Evolutionary conservation across 805 yeast genomes (phyloP).

Genomic region (Wickerhamiella vanderwaltii): DNA sequence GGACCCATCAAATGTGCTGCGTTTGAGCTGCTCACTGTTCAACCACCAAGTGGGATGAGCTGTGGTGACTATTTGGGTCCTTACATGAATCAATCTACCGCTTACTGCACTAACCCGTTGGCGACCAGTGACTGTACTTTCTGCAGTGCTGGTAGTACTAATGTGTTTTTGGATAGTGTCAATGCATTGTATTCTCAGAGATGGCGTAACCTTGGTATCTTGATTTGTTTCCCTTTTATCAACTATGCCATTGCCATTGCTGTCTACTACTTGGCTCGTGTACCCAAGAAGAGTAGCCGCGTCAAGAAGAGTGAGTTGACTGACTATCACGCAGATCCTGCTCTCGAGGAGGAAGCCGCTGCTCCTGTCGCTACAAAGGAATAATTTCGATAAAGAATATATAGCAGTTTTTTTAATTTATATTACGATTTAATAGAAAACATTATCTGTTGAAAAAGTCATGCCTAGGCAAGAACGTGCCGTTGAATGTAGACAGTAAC

Average conservation of each 20-base stretch:
- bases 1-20: slow-evolving; percentile 38
- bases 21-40: slow-evolving; percentile 38
- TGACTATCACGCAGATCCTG: slow-evolving; percentile 9
- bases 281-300: slow-evolving; percentile 22
- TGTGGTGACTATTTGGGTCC: slow-evolving; percentile 44
- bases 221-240: slow-evolving; percentile 44
- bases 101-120: slow-evolving; percentile 45
- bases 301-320: slow-evolving; percentile 14
- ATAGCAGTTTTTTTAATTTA: background rate
- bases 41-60: slow-evolving; percentile 49
- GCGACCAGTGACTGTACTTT: slow-evolving; percentile 34
- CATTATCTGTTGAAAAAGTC: background rate
- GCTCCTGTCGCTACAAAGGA: background rate
- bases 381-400: background rate
- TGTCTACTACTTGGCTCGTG: slow-evolving; percentile 26
- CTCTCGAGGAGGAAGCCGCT: slow-evolving; percentile 1
- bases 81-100: slow-evolving; percentile 36
- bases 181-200: slow-evolving; percentile 36
- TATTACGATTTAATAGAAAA: background rate
- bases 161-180: slow-evolving; percentile 34
- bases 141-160: slow-evolving; percentile 32
- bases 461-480: background rate
- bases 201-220: slow-evolving; percentile 59
- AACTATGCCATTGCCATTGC: slow-evolving; percentile 32
- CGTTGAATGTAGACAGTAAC: slow-evolving; percentile 2